phyloP scores from a whole-genome alignment of 1,139 yeast species.

The Candida glucosophila region DNA sequence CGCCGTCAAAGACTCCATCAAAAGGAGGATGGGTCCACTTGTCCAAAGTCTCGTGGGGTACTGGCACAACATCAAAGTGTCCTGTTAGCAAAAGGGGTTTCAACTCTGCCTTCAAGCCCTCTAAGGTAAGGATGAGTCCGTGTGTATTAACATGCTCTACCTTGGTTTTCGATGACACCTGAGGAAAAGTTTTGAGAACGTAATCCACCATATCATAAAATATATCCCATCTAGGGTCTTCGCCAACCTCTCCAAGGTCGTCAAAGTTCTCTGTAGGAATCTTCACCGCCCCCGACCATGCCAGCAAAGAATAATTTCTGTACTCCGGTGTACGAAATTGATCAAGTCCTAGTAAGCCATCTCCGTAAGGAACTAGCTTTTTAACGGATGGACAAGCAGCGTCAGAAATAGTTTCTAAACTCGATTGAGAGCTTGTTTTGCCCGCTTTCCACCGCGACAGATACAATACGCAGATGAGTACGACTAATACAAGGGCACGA shows the following conservation, averaged over 20 bases:
- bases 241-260: conserved; percentile 31
- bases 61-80: conserved; percentile 82
- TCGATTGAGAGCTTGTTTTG: too few relatives aligned
- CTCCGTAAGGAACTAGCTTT: too few relatives aligned
- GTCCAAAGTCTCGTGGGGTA: conserved; percentile 45
- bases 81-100: conserved; percentile 70
- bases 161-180: conserved; percentile 38
- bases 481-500: too few relatives aligned
- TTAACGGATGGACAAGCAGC: too few relatives aligned
- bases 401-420: too few relatives aligned
- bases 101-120: conserved; percentile 43
- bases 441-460: too few relatives aligned
- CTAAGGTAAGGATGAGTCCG: conserved; percentile 61
- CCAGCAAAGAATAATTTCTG: conserved; percentile 25
- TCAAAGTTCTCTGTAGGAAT: conserved; percentile 39
- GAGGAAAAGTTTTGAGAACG: conserved; percentile 51
- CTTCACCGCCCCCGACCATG: conserved; percentile 34
- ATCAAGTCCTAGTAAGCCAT: too few relatives aligned
- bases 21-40: conserved; percentile 70
- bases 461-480: too few relatives aligned
- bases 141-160: conserved; percentile 54
- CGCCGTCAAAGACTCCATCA: conserved; percentile 58
- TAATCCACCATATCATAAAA: conserved; percentile 50
- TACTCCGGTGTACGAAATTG: too few relatives aligned
- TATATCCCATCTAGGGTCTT: conserved; percentile 31